Evolutionary conservation across 192 early-diverging fungal genomes (phyloP).

Genomic region (Pilaira anomala): DNA sequence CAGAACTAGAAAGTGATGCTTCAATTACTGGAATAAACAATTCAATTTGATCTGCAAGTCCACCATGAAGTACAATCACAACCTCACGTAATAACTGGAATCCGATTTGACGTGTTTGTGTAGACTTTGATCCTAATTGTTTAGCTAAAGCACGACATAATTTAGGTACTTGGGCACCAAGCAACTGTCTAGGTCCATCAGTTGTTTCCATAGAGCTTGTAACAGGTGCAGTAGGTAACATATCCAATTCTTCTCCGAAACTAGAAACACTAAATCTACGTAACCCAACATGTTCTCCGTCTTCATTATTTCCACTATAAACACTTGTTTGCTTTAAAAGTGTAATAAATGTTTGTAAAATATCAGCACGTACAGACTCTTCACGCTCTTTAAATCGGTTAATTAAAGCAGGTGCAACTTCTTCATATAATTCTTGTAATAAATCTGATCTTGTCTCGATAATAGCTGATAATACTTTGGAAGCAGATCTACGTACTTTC

Average conservation of each 20-base stretch:
- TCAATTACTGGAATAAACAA: slow-evolving; percentile 70
- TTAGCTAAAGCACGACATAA: slow-evolving; percentile 66
- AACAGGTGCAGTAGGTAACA: not conserved
- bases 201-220: not conserved
- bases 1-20: slow-evolving; percentile 58
- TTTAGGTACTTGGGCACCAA: slow-evolving; percentile 61
- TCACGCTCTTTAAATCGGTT: slow-evolving; percentile 80
- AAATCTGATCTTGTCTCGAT: slow-evolving; percentile 73
- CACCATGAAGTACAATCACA: slow-evolving; percentile 67
- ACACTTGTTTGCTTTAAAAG: slow-evolving; percentile 61
- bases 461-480: slow-evolving; percentile 64
- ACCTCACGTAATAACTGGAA: slow-evolving; percentile 73
- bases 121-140: slow-evolving; percentile 68
- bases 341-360: slow-evolving; percentile 66
- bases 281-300: not conserved
- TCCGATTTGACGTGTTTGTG: slow-evolving; percentile 68
- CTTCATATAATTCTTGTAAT: slow-evolving; percentile 58
- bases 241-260: not conserved
- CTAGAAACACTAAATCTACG: not conserved
- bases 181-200: slow-evolving; percentile 44
- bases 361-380: slow-evolving; percentile 79
- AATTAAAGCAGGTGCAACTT: slow-evolving; percentile 71
- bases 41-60: slow-evolving; percentile 60
- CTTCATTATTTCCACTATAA: slow-evolving; percentile 40
- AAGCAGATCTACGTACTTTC: slow-evolving; percentile 84